Evolutionary conservation across 352 stramenopile genomes (phyloP).

Genomic region (Phytophthora pluvialis): DNA sequence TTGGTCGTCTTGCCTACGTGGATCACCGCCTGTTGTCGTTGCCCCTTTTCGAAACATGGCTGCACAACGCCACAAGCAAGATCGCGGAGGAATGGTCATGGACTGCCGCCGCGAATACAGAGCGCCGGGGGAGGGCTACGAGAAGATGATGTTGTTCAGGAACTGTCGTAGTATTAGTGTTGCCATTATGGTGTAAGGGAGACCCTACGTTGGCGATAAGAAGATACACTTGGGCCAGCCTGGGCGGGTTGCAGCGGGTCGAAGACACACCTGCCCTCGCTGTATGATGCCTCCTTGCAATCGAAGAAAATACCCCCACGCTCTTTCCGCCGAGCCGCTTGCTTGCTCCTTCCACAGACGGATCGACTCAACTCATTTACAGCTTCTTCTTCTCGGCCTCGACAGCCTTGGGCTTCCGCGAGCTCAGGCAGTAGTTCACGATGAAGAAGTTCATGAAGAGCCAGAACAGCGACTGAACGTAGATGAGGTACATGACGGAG

Average conservation of each 20-base stretch:
- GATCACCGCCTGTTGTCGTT: not conserved
- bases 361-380: slow-evolving; percentile 40
- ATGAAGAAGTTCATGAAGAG: slow-evolving; percentile 98
- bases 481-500: slow-evolving; percentile 49
- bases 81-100: not conserved
- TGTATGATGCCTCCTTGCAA: slow-evolving; percentile 10
- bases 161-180: slow-evolving; percentile 39
- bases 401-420: slow-evolving; percentile 41
- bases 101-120: not conserved
- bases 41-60: slow-evolving; percentile 30
- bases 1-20: too few species aligned
- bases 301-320: slow-evolving; percentile 5
- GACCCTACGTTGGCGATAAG: slow-evolving; percentile 40
- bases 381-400: slow-evolving; percentile 47
- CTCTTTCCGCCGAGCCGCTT: slow-evolving; percentile 11
- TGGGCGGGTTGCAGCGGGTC: slow-evolving; percentile 4
- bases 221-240: slow-evolving; percentile 39
- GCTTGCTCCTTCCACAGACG: slow-evolving; percentile 33
- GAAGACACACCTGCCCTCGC: slow-evolving; percentile 3
- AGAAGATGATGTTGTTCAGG: slow-evolving; percentile 12
- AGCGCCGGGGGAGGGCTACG: too few species aligned
- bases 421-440: slow-evolving; percentile 82
- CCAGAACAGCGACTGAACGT: slow-evolving; percentile 89
- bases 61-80: slow-evolving; percentile 25
- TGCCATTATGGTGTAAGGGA: slow-evolving; percentile 35